These are phyloP conservation scores for Ramaria sp. DNA, from an alignment of 768 basidiomycete species.

Conservation along the genomic window DNA sequence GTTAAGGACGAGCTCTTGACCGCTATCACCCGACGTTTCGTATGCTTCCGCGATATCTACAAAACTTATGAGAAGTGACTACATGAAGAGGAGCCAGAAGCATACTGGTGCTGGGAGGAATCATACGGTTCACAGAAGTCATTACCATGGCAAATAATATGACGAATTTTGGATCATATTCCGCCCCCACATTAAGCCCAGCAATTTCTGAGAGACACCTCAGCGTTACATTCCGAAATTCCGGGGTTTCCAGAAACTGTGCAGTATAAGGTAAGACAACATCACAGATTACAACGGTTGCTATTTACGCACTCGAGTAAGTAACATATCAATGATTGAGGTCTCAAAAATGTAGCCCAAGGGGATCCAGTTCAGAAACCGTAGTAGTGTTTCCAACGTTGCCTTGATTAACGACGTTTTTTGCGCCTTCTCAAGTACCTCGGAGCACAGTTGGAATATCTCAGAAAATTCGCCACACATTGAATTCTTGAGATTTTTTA, in stretches of 20 bases:
- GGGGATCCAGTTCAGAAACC: slow-evolving; percentile 99
- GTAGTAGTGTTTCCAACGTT: slow-evolving; percentile 86
- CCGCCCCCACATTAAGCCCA: slow-evolving; percentile 84
- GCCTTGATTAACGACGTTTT: slow-evolving; percentile 91
- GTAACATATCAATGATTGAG: slow-evolving; percentile 86
- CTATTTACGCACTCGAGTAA: slow-evolving; percentile 63
- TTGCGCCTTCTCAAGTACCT: slow-evolving; percentile 94
- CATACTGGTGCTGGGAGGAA: slow-evolving; percentile 75
- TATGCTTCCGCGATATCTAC: slow-evolving; percentile 83
- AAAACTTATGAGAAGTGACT: not conserved
- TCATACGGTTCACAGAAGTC: slow-evolving; percentile 95
- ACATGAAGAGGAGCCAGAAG: not conserved
- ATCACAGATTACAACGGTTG: no score
- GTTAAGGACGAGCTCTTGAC: slow-evolving; percentile 95
- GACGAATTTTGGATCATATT: slow-evolving; percentile 97
- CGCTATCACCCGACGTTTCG: slow-evolving; percentile 76
- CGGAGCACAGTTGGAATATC: slow-evolving; percentile 95
- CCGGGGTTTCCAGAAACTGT: slow-evolving; percentile 92
- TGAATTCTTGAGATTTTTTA: slow-evolving; percentile 93
- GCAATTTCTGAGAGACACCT: slow-evolving; percentile 97
- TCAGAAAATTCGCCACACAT: slow-evolving; percentile 97
- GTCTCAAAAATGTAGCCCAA: slow-evolving; percentile 99
- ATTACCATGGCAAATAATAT: slow-evolving; percentile 97
- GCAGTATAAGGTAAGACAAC: not conserved
- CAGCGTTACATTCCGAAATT: slow-evolving; percentile 94